These are phyloP conservation scores for Scutellaria galericulata DNA, from an alignment of 257 asterid species.

Conservation along the genomic window DNA sequence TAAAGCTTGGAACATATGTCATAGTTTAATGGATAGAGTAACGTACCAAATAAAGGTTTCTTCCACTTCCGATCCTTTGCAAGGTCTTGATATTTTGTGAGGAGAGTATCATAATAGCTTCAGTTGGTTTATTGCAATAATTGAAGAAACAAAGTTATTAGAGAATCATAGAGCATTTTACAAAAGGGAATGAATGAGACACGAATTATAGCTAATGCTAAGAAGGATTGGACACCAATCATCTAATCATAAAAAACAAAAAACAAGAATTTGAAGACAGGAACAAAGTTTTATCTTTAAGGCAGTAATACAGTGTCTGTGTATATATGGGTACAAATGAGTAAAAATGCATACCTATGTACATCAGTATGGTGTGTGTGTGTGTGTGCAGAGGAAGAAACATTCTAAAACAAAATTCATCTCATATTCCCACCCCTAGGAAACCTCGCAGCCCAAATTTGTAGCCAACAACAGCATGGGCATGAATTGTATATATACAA, in stretches of 20 bases:
- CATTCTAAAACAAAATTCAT: neutral
- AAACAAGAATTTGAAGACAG: neutral
- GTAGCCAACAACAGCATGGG: constrained; percentile 5
- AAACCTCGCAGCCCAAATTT: neutral
- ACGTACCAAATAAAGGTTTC: constrained; percentile 34
- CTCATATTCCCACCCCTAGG: neutral
- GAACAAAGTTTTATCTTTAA: no score
- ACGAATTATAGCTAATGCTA: neutral
- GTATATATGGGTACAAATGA: neutral
- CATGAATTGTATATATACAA: neutral
- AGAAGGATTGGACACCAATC: constrained; percentile 6
- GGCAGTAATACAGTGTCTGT: neutral
- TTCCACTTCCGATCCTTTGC: constrained; percentile 75
- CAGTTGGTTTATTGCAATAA: constrained; percentile 37
- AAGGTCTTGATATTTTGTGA: constrained; percentile 69
- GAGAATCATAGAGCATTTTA: constrained; percentile 23
- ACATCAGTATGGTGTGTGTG: neutral
- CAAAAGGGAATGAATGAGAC: neutral
- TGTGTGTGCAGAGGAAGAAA: neutral
- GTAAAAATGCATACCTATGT: neutral
- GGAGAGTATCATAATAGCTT: constrained; percentile 83
- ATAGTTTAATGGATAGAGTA: no score
- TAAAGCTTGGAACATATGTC: neutral
- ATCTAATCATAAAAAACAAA: constrained; percentile 42
- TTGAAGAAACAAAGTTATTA: constrained; percentile 28